Conservation (phyloP, 202 grass and related monocot species). For the Digitaria exilis region DNA sequence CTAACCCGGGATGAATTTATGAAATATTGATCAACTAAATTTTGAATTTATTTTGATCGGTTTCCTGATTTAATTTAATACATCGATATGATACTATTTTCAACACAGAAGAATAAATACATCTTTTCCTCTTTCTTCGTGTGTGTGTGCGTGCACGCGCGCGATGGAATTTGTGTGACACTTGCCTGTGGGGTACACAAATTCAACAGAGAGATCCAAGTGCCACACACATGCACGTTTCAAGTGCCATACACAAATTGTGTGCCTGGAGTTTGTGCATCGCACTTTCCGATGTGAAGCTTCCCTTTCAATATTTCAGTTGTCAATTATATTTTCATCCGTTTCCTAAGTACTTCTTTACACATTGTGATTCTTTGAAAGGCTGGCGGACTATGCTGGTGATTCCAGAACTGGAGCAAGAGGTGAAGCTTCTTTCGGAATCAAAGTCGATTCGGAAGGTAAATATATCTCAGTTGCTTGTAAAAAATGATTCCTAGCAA, state of each 20-base stretch:
- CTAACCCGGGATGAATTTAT: too few species aligned
- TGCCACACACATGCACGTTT: not conserved
- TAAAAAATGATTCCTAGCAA: conserved; percentile 12
- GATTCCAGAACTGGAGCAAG: conserved; percentile 89
- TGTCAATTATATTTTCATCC: conserved; percentile 17
- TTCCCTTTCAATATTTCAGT: not conserved
- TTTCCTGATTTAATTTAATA: too few species aligned
- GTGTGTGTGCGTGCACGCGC: too few species aligned
- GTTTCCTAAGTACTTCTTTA: conserved; percentile 31
- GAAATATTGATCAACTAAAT: too few species aligned
- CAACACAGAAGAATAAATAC: too few species aligned
- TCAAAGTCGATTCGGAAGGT: conserved; percentile 80
- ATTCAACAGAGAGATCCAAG: not conserved
- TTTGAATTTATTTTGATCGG: too few species aligned
- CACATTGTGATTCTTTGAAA: conserved; percentile 9
- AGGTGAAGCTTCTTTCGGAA: conserved; percentile 83
- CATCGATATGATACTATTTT: too few species aligned
- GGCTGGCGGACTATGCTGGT: conserved; percentile 99
- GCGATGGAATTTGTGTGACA: not conserved
- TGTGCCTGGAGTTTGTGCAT: not conserved
- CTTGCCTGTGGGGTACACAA: too few species aligned
- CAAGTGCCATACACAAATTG: not conserved
- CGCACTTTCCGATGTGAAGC: not conserved
- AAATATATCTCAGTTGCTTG: conserved; percentile 30
- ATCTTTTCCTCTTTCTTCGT: not conserved